Percentiles rank a stretch among this genome's conserved stretches.
Conservation (phyloP, 495 filamentous ascomycete species). For the Penicillium flavigenum region DNA sequence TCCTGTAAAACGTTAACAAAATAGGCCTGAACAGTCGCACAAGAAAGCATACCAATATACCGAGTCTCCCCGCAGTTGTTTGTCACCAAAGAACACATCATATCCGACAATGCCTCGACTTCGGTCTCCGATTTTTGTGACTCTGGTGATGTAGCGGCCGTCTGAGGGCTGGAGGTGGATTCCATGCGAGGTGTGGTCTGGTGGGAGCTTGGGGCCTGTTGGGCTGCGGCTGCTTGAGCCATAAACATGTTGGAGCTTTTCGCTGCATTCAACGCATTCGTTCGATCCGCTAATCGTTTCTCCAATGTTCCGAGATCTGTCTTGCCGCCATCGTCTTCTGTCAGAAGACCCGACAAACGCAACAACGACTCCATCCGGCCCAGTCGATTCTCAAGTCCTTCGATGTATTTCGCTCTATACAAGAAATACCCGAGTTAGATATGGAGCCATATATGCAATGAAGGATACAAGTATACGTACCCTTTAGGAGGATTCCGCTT, state of each 20-base stretch:
- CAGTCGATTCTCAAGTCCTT: constrained; percentile 91
- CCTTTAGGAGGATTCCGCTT: constrained; percentile 97
- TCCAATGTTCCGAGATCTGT: constrained; percentile 88
- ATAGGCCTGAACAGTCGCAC: not conserved
- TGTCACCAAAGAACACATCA: constrained; percentile 99
- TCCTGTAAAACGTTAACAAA: constrained; percentile 52
- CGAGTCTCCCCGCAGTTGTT: constrained; percentile 94
- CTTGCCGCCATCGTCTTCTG: constrained; percentile 79
- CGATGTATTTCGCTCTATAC: constrained; percentile 86
- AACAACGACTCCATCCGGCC: constrained; percentile 91
- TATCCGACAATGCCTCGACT: constrained; percentile 89
- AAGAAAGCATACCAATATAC: constrained; percentile 75
- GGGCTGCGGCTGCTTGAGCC: constrained; percentile 29
- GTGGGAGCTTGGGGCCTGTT: constrained; percentile 34
- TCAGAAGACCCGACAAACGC: constrained; percentile 82
- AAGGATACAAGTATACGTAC: constrained; percentile 50
- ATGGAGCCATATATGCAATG: not conserved
- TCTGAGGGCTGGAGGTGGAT: constrained; percentile 58
- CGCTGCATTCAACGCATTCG: constrained; percentile 37
- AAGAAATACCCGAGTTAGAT: constrained; percentile 32
- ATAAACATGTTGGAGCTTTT: constrained; percentile 35
- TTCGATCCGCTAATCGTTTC: constrained; percentile 72
- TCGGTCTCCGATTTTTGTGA: constrained; percentile 63
- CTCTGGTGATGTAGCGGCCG: constrained; percentile 59
- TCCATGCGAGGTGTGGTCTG: constrained; percentile 49